Base-by-base conservation (phyloP, 208 protist species). In the Wallacemonas rigidus region DNA sequence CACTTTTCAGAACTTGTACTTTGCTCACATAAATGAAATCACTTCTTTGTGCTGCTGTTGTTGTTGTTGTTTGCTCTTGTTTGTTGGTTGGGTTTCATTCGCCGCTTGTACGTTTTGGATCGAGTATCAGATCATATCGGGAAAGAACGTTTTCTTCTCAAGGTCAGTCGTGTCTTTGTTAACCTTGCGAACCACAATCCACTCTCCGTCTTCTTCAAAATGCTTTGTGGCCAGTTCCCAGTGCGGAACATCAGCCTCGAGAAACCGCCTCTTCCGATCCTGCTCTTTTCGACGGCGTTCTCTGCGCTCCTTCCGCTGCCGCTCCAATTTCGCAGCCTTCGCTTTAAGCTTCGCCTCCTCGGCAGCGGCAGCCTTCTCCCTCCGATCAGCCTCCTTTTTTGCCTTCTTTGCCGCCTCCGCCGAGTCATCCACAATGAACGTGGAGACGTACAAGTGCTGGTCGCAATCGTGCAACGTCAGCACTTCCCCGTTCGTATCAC, bases 101-200 rank as follows among this genome's bases (percentile, higher is more conserved):
- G 54, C n/a, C n/a, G 47, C 1, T 48, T 62, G 69, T 60, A 26
- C 39, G 64, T n/a, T 38, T 75, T 63, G 26, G 26, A 26, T 26
- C 26, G 26, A 26, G 26, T 26, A 26, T 26, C 26, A 26, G 26
- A 26, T 5, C 36, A 63, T 63, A 17, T 63, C 57, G 5, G 60
- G 79, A 64, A 86, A 85, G 72, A 94, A 93, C 2, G 87, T 70
- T 44, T 87, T 74, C 56, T 90, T 93, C 75, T 96, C 91, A 15
- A 92, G 69, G 38, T 90, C 76, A 48, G 90, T 70, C 0, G 75
- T 74, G 7, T 88, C 83, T 43, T 63, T 70, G 6, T 73, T 35
- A n/a, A 91, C 87, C 15, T 83, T 79, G 39, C 91, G 80, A 38
- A 96, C 80, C 64, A 96, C 77, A 76, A 96, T 83, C 72, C 91